A percentile compares a stretch with the other conserved stretches of the same genome.
These are phyloP conservation scores for Santalum album DNA, from an alignment of 164 flowering plant species.

Conservation along the genomic window DNA sequence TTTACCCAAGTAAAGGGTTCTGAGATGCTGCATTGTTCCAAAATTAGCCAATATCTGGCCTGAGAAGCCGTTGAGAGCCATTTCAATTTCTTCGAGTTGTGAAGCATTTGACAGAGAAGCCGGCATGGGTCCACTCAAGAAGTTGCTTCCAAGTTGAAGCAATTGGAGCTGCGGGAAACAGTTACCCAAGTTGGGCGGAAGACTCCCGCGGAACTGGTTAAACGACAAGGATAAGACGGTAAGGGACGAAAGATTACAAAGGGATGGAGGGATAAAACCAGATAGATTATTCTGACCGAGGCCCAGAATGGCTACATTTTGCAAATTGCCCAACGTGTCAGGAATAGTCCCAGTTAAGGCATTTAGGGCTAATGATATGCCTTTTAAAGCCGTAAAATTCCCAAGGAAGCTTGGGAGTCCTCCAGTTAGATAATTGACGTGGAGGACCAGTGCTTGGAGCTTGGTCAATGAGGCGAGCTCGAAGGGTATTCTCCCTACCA, in stretches of 20 bases:
- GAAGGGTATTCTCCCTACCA: conserved; percentile 5
- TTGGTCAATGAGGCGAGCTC: no score
- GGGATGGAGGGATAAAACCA: conserved; percentile 32
- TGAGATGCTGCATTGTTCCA: conserved; percentile 23
- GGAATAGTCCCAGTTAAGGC: no score
- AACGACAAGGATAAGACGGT: conserved; percentile 19
- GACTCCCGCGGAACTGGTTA: conserved; percentile 29
- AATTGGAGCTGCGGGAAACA: conserved; percentile 27
- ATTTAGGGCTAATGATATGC: no score
- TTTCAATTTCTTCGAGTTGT: background rate
- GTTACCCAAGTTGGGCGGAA: conserved; percentile 28
- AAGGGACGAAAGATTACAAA: conserved; percentile 44
- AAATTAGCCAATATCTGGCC: conserved; percentile 30
- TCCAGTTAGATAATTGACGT: no score
- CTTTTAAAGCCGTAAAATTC: no score
- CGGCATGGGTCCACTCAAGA: conserved; percentile 40
- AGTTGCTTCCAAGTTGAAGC: conserved; percentile 22
- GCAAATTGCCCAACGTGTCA: no score
- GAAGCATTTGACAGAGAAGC: conserved; percentile 28
- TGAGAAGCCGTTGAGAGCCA: conserved; percentile 25
- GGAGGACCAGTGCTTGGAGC: no score
- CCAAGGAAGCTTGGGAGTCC: no score
- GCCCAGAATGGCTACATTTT: no score
- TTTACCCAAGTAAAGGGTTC: conserved; percentile 22
- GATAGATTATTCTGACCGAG: no score